Base-by-base conservation (phyloP, 1,139 yeast species). In the Blastobotrys raffinosifermentans region DNA sequence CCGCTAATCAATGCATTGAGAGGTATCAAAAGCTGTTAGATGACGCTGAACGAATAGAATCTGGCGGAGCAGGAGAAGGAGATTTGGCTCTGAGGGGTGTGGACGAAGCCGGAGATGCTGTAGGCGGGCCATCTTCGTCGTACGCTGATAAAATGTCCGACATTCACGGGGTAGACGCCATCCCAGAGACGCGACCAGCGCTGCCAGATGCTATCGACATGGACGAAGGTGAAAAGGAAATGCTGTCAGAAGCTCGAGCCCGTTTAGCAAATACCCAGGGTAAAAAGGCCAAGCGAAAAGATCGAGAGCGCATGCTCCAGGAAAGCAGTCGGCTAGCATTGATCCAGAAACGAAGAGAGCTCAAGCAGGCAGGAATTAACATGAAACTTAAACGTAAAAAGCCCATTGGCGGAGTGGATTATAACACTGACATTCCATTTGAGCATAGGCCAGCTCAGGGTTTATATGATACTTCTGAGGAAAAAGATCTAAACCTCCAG, bases 181-280 rank as follows among this genome's bases (percentile, higher is more conserved):
- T 75, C 45, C 85, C 93, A 0, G 96, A 89, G 53, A 72, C 85
- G n/a, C 73, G 73, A 46, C 87, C 89, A 1, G 93, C 96, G 0
- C 69, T 75, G 43, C 94, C 95, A 0, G 94, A 84, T 58, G 75
- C 77, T 2, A 79, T 74, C 8, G 86, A 80, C 31, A 66, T 86
- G 69, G 89, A 79, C 43, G 96, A 87, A 39, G 96, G 86, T 44
- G 96, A 91, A 51, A 65, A 75, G 44, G 97, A 91, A 57, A 87
- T 91, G 96, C 63, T 91, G 8, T 77, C 89, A 7, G 98, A 91
- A 55, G 97, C 98, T 0, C 73, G 83, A 38, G 95, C 96, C 1
- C 72, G 98, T 50, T 64, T 91, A 47, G 86, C 95, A 7, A 89
- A 86, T 52, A 89, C 96, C 0, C 91, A 83, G 57, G 98, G 98